Base-by-base conservation (phyloP, 1,284 basidiomycete species). In the Heterobasidion occidentale region DNA sequence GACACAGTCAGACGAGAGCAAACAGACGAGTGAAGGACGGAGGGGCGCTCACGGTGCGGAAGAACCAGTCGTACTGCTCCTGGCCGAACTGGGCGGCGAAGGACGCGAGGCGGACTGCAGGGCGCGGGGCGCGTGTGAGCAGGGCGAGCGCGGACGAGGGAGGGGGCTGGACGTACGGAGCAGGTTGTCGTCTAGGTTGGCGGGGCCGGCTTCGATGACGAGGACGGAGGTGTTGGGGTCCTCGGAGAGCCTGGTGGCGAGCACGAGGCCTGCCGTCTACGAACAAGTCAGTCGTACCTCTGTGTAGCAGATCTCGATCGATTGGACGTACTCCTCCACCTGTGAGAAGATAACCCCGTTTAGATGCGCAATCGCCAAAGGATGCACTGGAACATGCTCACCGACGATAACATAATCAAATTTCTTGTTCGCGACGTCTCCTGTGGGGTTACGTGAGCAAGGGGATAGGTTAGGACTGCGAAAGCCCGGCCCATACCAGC, bases 121-220 rank as follows among this genome's bases (percentile, higher is more conserved):
- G 4, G 38, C 38, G 12, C 38, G 27, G 27, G 20, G 20, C 3
- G 9, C 15, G 11, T 3, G 38, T 12, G 38, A 42, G 11, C 11
- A 42, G 11, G 12, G 38, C 3, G 11, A 2, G n/a, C 4, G 12
- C 12, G 11, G 38, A 42, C 4, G 19, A n/a, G 7, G 35, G 33
- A 1, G 20, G 58, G 27, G 27, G 27, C 2, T 0, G 27, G 3
- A 27, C 66, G 19, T 46, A 68, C 64, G 53, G 33, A 71, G 63
- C n/a, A 64, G 61, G 8, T 65, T 64, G 54, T 74, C 70, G 38
- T 69, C 62, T 14, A 71, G 48, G 51, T 70, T 68, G 12, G 64
- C 64, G 14, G 61, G 62, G 9, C 75, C 74, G 4, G 72, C 73
- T 62, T 76, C 74, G 15, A 76, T 62, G 9, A 76, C 70, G n/a